Evolutionary conservation across 108 stramenopile species (phyloP), one percentile per base, ranked within the genome.

Genomic region (Pelagomonas calceolata): DNA sequence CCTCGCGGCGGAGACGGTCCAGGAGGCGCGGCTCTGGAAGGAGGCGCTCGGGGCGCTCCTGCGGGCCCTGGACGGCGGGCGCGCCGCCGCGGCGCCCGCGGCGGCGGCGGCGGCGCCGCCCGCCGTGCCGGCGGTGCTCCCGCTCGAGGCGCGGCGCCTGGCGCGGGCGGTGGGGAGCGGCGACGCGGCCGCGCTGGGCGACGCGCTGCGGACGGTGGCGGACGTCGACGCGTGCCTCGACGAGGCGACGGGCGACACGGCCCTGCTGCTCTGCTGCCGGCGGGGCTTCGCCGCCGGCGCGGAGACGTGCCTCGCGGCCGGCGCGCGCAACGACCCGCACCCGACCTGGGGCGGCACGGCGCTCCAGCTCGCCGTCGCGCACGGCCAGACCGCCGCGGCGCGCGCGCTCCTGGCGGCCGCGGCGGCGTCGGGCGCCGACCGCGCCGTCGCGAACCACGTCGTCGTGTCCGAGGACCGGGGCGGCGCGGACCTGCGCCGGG

Each of bases 261-360:
- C 76, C 3, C 70, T 90, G 21, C 68, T 90, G n/a, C 34, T 83
- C 4, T 86, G 87, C 10, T 88, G 86, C 68, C 76, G 87, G 31
- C 67, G 85, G 32, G 89, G 87, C 4, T 35, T 73, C 30, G 66
- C 68, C 16, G 87, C 81, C n/a, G 64, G 88, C 30, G 85, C 75
- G 63, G 37, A 71, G 43, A 66, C 86, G 15, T 75, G 77, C 30
- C 73, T 90, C 64, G 70, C 78, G 30, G 82, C 83, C 36, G 79
- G 86, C 34, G 86, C 87, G 9, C 66, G 43, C 30, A 90, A 90
- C 73, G 89, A 89, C 74, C 88, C 88, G 5, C 87, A 89, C 75
- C 88, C 89, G 17, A 66, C 78, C 0, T 87, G 75, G 43, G 87
- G 87, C 16, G 79, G 80, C 72, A 82, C 81, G 31, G 81, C 81